These are phyloP conservation scores for Chaetomium sp. DNA, from an alignment of 2,329 filamentous ascomycete species.

Conservation along the genomic window DNA sequence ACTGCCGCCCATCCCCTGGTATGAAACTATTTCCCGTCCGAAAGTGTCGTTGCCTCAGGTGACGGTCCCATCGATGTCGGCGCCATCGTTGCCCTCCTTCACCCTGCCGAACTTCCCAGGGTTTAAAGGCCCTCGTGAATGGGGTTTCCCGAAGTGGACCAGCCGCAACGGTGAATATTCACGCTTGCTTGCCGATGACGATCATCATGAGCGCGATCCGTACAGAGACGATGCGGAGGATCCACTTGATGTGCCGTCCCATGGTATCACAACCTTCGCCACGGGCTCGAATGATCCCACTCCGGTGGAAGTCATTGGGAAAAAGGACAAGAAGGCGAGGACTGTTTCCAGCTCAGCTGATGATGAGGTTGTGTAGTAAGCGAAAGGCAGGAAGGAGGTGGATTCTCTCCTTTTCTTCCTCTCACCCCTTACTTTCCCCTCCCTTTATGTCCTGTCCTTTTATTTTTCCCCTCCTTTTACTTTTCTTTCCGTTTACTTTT, in stretches of 20 bases:
- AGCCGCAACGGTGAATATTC: slow-evolving; percentile 4
- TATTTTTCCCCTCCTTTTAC: too few relatives aligned
- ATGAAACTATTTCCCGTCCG: slow-evolving; percentile 18
- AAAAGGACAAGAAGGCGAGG: slow-evolving; percentile 15
- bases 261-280: slow-evolving; percentile 5
- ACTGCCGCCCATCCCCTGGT: slow-evolving; percentile 34
- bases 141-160: slow-evolving; percentile 13
- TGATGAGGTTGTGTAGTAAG: neutral
- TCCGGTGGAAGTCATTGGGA: slow-evolving; percentile 16
- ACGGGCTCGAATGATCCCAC: slow-evolving; percentile 6
- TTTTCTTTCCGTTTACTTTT: too few relatives aligned
- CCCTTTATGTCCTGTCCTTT: too few relatives aligned
- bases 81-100: slow-evolving; percentile 5
- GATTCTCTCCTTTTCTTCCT: too few relatives aligned
- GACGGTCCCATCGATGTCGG: neutral
- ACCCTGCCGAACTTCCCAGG: slow-evolving; percentile 1
- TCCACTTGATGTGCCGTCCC: neutral
- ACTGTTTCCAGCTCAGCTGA: slow-evolving; percentile 3
- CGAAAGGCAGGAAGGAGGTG: too few relatives aligned
- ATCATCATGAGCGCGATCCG: slow-evolving; percentile 11
- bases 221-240: slow-evolving; percentile 17
- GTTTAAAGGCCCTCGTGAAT: slow-evolving; percentile 6
- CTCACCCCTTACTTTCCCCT: too few relatives aligned
- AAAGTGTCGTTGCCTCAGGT: slow-evolving; percentile 7
- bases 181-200: slow-evolving; percentile 15